Percentiles rank a stretch among this genome's conserved stretches.
Evolutionary conservation across 1,139 yeast genomes (phyloP).

Genomic region (Petasospora fabianii): DNA sequence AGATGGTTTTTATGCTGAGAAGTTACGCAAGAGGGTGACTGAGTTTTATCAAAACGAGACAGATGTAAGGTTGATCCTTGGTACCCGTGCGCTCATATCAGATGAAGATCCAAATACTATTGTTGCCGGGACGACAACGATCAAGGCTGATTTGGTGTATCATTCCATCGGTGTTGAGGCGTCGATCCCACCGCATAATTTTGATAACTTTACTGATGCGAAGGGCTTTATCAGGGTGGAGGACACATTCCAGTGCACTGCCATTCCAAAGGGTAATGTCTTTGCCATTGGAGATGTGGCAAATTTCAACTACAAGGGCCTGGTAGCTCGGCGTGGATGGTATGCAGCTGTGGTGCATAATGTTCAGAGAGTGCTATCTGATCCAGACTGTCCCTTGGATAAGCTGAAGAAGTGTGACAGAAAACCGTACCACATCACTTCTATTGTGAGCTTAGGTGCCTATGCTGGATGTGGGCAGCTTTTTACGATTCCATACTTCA

Average conservation of each 20-base stretch:
- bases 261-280: conserved; percentile 15
- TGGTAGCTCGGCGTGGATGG: conserved; percentile 2
- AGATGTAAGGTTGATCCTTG: conserved; percentile 11
- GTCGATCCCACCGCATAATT: conserved; percentile 23
- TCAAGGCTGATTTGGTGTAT: conserved; percentile 22
- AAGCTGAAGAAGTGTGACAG: not conserved
- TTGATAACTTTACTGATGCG: conserved; percentile 17
- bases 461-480: conserved; percentile 7
- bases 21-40: conserved; percentile 13
- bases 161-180: conserved; percentile 25
- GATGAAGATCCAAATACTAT: conserved; percentile 1
- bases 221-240: conserved; percentile 24
- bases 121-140: conserved; percentile 10
- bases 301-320: conserved; percentile 18
- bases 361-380: not conserved
- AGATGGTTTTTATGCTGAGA: conserved; percentile 12
- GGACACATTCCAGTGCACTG: conserved; percentile 23
- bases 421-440: not conserved
- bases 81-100: conserved; percentile 11
- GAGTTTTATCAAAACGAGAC: conserved; percentile 12
- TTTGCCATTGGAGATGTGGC: conserved; percentile 31
- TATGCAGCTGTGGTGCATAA: not conserved
- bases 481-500: not conserved
- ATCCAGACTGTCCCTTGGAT: not conserved
- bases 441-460: conserved; percentile 3